A percentile compares a stretch with the other conserved stretches of the same genome.
These are phyloP conservation scores for Botryotinia narcissicola DNA, from an alignment of 2,329 filamentous ascomycete genomes.

Conservation along the genomic window DNA sequence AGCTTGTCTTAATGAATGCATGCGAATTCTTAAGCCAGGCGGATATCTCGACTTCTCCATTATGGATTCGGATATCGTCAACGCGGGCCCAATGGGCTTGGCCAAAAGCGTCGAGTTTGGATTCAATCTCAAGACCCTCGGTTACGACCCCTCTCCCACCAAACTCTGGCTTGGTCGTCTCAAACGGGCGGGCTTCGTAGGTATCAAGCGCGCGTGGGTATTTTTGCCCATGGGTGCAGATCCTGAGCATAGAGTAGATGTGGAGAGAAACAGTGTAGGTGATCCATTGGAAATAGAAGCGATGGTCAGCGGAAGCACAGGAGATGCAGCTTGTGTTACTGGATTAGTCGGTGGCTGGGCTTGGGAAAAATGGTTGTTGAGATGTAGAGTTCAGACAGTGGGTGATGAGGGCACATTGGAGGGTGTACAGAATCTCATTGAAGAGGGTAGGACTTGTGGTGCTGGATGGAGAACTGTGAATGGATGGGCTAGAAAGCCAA, in stretches of 20 bases:
- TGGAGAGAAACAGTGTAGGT: constrained; percentile 41
- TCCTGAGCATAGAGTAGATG: constrained; percentile 43
- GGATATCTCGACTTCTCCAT: constrained; percentile 90
- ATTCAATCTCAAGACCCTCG: constrained; percentile 82
- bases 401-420: constrained; percentile 63
- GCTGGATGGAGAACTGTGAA: constrained; percentile 60
- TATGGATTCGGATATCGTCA: constrained; percentile 86
- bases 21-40: constrained; percentile 83
- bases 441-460: constrained; percentile 60
- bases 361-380: constrained; percentile 96
- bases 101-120: constrained; percentile 89
- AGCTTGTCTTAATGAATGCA: constrained; percentile 77
- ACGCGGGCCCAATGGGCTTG: constrained; percentile 73
- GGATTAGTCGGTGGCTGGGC: constrained; percentile 83
- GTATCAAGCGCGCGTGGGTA: constrained; percentile 82
- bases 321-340: constrained; percentile 69
- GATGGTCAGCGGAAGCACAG: constrained; percentile 64
- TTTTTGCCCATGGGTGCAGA: constrained; percentile 77
- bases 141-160: constrained; percentile 83
- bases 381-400: constrained; percentile 82
- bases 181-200: constrained; percentile 70
- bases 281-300: constrained; percentile 58
- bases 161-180: constrained; percentile 77
- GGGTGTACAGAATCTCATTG: constrained; percentile 58
- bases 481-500: constrained; percentile 63